Percentiles rank a stretch among this genome's conserved stretches.
phyloP scores from a whole-genome alignment of 1,139 yeast genomes.

The Saccharomyces hybrid region DNA sequence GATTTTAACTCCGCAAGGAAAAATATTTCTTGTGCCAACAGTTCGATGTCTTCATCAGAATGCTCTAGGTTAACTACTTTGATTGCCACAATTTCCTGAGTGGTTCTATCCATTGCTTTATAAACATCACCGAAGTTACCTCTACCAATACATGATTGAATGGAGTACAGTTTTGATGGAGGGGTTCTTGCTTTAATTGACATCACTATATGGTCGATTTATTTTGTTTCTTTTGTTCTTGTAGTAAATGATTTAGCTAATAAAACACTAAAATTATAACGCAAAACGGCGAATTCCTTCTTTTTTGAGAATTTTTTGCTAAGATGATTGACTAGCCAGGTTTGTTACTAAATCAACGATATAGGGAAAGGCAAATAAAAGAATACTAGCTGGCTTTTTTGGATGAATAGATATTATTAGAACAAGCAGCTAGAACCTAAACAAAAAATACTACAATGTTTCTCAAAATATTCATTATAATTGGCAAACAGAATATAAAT shows the following conservation, averaged over 20 bases:
- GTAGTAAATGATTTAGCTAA: not conserved
- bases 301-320: not conserved
- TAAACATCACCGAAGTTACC: conserved; percentile 89
- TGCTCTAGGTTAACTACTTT: conserved; percentile 73
- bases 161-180: conserved; percentile 33
- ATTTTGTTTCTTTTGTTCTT: conserved; percentile 4
- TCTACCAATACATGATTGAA: conserved; percentile 60
- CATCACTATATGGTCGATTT: conserved; percentile 2
- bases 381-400: not conserved
- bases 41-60: conserved; percentile 61
- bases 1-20: conserved; percentile 58
- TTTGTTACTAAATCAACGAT: not conserved
- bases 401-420: not conserved
- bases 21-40: conserved; percentile 65
- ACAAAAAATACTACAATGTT: not conserved
- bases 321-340: not conserved
- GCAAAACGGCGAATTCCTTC: not conserved
- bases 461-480: not conserved
- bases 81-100: conserved; percentile 48
- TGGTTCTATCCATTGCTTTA: conserved; percentile 38
- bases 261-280: conserved; percentile 2
- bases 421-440: not conserved
- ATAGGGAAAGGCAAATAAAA: not conserved
- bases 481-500: not conserved
- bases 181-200: conserved; percentile 7